Percentiles rank a stretch among this genome's conserved stretches.
These are phyloP conservation scores for Agastache rugosa DNA, from an alignment of 257 asterid species.

Conservation along the genomic window DNA sequence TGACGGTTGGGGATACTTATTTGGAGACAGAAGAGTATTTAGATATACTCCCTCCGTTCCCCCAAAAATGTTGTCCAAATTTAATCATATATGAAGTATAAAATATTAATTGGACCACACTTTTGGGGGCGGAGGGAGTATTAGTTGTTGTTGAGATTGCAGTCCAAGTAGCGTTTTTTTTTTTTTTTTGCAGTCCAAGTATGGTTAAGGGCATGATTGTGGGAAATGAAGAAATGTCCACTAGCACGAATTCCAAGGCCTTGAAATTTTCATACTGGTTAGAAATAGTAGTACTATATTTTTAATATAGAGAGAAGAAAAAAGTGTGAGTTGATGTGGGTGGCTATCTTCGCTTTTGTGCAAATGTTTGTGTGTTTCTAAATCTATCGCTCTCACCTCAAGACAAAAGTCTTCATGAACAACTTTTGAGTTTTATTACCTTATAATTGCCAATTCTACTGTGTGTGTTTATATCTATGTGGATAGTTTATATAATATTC, in stretches of 20 bases:
- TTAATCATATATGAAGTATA: too few relatives aligned
- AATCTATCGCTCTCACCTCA: slow-evolving; percentile 36
- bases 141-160: slow-evolving; percentile 42
- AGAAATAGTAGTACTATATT: neutral
- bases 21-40: too few relatives aligned
- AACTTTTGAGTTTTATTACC: slow-evolving; percentile 46
- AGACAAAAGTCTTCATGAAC: slow-evolving; percentile 42
- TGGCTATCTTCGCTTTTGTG: slow-evolving; percentile 20
- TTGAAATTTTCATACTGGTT: slow-evolving; percentile 38
- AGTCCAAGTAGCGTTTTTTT: slow-evolving; percentile 42
- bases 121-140: too few relatives aligned
- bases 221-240: slow-evolving; percentile 50
- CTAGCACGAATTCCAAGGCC: slow-evolving; percentile 48
- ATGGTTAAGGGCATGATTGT: slow-evolving; percentile 59
- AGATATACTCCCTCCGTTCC: too few relatives aligned
- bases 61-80: too few relatives aligned
- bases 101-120: too few relatives aligned
- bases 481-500: neutral
- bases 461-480: neutral
- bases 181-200: slow-evolving; percentile 40
- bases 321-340: slow-evolving; percentile 31
- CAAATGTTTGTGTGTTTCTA: slow-evolving; percentile 19
- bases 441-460: slow-evolving; percentile 24
- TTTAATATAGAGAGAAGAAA: slow-evolving; percentile 28
- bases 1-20: too few relatives aligned